A percentile compares a stretch with the other conserved stretches of the same genome.
These are phyloP conservation scores for Epicoccum nigrum DNA, from an alignment of 2,329 filamentous ascomycete genomes.

Conservation along the genomic window DNA sequence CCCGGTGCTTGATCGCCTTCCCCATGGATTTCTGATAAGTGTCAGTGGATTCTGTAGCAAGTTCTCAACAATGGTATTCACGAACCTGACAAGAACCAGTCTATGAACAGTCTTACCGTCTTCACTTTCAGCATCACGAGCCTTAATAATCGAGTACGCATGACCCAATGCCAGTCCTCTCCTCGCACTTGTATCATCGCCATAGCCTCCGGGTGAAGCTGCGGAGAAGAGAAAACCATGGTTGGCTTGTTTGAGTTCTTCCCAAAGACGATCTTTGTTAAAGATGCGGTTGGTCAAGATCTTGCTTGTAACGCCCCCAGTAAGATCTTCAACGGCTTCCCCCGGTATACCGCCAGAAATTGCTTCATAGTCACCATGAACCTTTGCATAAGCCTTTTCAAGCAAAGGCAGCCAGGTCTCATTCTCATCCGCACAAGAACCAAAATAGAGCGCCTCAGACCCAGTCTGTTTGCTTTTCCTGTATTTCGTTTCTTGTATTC, in stretches of 20 bases:
- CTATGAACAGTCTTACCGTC: constrained; percentile 48
- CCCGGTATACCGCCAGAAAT: constrained; percentile 72
- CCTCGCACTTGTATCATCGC: constrained; percentile 64
- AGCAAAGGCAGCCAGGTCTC: constrained; percentile 82
- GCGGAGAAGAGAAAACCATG: constrained; percentile 78
- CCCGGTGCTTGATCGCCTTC: constrained; percentile 56
- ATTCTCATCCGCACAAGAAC: constrained; percentile 73
- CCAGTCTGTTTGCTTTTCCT: constrained; percentile 73
- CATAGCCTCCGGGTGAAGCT: constrained; percentile 59
- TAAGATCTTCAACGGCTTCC: constrained; percentile 62
- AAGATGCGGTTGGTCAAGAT: constrained; percentile 72
- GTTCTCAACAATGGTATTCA: neutral
- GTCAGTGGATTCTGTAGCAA: neutral
- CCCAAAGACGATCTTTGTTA: constrained; percentile 81
- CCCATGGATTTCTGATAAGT: constrained; percentile 74
- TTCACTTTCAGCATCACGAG: constrained; percentile 59
- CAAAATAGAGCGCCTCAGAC: constrained; percentile 78
- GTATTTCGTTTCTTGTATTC: constrained; percentile 64
- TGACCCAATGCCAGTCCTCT: constrained; percentile 52
- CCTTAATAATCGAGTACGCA: constrained; percentile 63
- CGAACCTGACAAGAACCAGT: constrained; percentile 65
- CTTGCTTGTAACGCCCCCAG: constrained; percentile 72
- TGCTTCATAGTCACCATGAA: constrained; percentile 77
- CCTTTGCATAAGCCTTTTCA: constrained; percentile 85
- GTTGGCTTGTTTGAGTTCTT: constrained; percentile 76